Base-by-base conservation (phyloP, 2,329 filamentous ascomycete species). In the Phoma sp. region DNA sequence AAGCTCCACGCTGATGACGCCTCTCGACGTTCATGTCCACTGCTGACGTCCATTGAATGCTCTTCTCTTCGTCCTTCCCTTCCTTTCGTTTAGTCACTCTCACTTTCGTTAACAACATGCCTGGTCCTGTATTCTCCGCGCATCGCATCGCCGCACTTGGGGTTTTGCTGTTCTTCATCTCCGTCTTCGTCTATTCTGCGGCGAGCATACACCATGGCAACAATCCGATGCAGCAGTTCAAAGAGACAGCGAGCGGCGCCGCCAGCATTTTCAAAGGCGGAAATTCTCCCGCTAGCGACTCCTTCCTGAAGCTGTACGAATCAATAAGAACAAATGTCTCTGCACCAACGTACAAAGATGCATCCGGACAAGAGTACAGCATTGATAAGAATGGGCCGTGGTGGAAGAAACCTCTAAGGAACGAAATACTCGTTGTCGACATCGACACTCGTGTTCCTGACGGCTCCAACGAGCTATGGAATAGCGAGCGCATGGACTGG, bases 371-470 rank as follows among this genome's bases (percentile, higher is more conserved):
- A 29, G 42, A 42, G 38, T 55, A 53, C 26, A 52, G 54, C 20
- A 51, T 59, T 32, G 56, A 61, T n/a, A 46, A 59, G 21, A 43
- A 61, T 32, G 59, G 42, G 9, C 58, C 63, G 34, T 60, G 47
- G 47, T 74, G 69, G 69, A 61, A 48, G 20, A 46, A 64, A 23
- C 54, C 69, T 0, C 48, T 73, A 5, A 53, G 59, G 12, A 67
- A 61, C 6, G 39, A 67, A 4, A 40, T 73, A 3, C 53, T 69
- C 20, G 66, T 74, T 30, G 54, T 73, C 5, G 69, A 73, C 34
- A 66, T 73, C 32, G 71, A 74, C 40, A 73, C 69, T 1, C 54
- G 69, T 9, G 54, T 61, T 10, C 60, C 63, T 4, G 42, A 62
- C 7, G 56, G 57, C 5, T 34, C 47, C 7, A 67, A 67, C 33